Evolutionary conservation across 306 rosid species (phyloP).

Genomic region (Vigna mungo): DNA sequence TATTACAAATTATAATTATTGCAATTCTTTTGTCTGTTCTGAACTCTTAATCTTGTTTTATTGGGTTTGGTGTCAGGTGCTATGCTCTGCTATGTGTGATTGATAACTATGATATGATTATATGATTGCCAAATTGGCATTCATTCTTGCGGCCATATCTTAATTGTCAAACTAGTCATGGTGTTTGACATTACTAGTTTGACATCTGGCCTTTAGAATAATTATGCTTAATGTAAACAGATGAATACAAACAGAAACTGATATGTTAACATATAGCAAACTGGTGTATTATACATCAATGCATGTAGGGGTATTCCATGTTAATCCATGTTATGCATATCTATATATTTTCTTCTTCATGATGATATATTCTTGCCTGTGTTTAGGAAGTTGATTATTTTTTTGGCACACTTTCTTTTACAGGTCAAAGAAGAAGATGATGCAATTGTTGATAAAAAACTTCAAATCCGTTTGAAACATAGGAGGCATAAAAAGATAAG

Average conservation of each 20-base stretch:
- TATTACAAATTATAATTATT: not conserved
- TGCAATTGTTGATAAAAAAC: slow-evolving; percentile 72
- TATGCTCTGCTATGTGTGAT: not conserved
- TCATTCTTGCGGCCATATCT: slow-evolving; percentile 1
- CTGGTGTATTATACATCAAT: not conserved
- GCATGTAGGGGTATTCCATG: slow-evolving; percentile 28
- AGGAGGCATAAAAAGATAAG: slow-evolving; percentile 71
- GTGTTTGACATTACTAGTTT: not conserved
- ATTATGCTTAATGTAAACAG: slow-evolving; percentile 1
- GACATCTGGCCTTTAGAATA: slow-evolving; percentile 31
- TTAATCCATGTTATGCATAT: not conserved
- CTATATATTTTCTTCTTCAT: slow-evolving; percentile 18
- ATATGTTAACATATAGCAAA: not conserved
- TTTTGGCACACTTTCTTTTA: slow-evolving; percentile 25
- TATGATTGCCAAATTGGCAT: slow-evolving; percentile 3
- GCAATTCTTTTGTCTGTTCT: not conserved
- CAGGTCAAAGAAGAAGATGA: slow-evolving; percentile 99
- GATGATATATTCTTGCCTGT: not conserved
- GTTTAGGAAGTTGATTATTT: slow-evolving; percentile 28
- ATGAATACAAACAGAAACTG: not conserved
- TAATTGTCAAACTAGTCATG: slow-evolving; percentile 17
- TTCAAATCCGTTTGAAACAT: slow-evolving; percentile 75
- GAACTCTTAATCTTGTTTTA: not conserved
- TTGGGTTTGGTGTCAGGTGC: not conserved
- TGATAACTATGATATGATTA: not conserved